Conservation (phyloP, 2,329 filamentous ascomycete species). For the Colletotrichum zoysiae region DNA sequence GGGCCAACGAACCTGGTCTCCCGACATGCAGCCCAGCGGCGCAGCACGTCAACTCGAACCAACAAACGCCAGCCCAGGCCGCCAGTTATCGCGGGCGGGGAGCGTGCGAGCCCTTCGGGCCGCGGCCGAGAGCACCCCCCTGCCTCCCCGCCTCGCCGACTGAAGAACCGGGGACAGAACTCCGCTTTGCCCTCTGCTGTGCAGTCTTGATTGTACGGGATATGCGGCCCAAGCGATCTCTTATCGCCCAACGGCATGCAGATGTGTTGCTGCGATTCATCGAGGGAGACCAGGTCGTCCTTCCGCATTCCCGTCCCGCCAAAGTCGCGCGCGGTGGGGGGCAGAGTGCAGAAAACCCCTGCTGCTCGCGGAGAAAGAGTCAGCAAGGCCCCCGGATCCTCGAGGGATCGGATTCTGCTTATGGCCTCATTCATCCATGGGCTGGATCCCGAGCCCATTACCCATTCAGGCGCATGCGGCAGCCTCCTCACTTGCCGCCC, state of each 20-base stretch:
- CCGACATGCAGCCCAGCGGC: conserved; percentile 35
- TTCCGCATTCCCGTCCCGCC: neutral
- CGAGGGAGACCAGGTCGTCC: neutral
- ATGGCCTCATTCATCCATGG: neutral
- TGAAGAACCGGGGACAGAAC: neutral
- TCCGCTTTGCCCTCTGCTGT: neutral
- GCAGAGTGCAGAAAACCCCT: neutral
- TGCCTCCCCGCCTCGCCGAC: neutral
- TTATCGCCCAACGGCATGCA: neutral
- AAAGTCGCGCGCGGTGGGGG: neutral
- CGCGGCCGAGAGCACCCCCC: conserved; percentile 22
- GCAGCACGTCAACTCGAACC: conserved; percentile 16
- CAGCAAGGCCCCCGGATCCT: neutral
- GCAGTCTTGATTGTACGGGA: neutral
- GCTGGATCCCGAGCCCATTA: conserved; percentile 4
- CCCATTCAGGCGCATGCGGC: conserved; percentile 23
- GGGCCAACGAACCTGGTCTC: neutral
- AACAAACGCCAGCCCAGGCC: conserved; percentile 15
- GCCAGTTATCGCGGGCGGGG: neutral
- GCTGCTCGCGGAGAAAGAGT: neutral
- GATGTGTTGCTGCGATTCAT: neutral
- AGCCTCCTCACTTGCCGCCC: neutral
- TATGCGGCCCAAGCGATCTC: conserved; percentile 21
- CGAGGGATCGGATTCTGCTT: conserved; percentile 7
- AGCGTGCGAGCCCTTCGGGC: neutral